These are phyloP conservation scores for Globisporangium emineosum DNA, from an alignment of 352 stramenopile genomes.

Conservation along the genomic window DNA sequence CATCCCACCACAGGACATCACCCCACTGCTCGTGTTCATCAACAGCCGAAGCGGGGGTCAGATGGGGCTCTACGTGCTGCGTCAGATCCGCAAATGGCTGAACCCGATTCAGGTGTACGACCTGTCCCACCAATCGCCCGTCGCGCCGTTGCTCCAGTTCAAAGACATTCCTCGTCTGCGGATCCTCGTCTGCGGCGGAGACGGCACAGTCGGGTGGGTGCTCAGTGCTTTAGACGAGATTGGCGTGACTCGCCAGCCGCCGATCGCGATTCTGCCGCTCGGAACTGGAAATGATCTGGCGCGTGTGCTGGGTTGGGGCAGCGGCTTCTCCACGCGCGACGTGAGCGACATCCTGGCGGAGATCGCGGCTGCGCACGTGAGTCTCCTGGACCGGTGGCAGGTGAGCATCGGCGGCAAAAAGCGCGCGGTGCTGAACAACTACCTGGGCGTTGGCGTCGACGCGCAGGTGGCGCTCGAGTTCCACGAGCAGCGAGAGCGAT, in stretches of 20 bases:
- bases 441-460: constrained; percentile 87
- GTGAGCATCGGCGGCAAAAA: constrained; percentile 73
- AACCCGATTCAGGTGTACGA: constrained; percentile 97
- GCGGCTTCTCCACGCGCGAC: constrained; percentile 81
- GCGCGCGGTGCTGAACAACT: constrained; percentile 74
- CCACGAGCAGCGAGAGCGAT: constrained; percentile 84
- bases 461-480: constrained; percentile 89
- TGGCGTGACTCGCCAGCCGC: constrained; percentile 62
- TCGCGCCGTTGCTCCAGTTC: constrained; percentile 90
- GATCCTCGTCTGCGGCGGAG: constrained; percentile 93
- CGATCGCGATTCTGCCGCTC: constrained; percentile 94
- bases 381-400: constrained; percentile 71
- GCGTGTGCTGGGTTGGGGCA: constrained; percentile 91
- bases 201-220: constrained; percentile 94
- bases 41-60: constrained; percentile 94
- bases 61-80: constrained; percentile 91
- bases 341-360: constrained; percentile 68
- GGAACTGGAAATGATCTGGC: constrained; percentile 96
- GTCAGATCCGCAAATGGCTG: constrained; percentile 89
- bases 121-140: constrained; percentile 89
- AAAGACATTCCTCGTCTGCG: constrained; percentile 82
- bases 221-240: constrained; percentile 74
- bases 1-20: constrained; percentile 39
- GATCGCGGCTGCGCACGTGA: constrained; percentile 71
- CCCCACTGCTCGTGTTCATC: constrained; percentile 91